Evolutionary conservation across 768 basidiomycete species (phyloP).

Genomic region (Daedalea quercina): DNA sequence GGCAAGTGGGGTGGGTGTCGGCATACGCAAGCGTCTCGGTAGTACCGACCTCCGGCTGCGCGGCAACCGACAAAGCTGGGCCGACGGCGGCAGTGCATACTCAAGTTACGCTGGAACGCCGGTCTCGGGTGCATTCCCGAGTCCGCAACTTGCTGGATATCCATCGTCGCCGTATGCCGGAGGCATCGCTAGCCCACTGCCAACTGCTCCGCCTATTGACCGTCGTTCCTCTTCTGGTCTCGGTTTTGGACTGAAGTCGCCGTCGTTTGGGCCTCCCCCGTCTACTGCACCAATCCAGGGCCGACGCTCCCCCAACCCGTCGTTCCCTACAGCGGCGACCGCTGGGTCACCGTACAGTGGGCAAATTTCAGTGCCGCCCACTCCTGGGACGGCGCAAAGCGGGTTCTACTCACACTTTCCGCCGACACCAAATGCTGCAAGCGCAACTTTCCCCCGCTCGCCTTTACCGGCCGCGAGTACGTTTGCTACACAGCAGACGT

Average conservation of each 20-base stretch:
- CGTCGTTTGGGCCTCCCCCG: slow-evolving; percentile 4
- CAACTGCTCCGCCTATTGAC: slow-evolving; percentile 4
- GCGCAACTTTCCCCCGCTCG: slow-evolving; percentile 14
- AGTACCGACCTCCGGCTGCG: slow-evolving; percentile 61
- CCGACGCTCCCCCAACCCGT: slow-evolving; percentile 1
- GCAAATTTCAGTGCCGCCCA: slow-evolving; percentile 9
- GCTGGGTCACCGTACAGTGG: slow-evolving; percentile 16
- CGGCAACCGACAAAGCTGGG: slow-evolving; percentile 54
- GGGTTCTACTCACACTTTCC: slow-evolving; percentile 27
- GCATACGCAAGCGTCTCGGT: slow-evolving; percentile 60
- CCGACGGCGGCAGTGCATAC: slow-evolving; percentile 45
- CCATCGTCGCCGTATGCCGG: slow-evolving; percentile 5
- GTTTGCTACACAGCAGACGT: slow-evolving; percentile 15
- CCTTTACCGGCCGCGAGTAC: slow-evolving; percentile 7
- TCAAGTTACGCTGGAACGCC: slow-evolving; percentile 30
- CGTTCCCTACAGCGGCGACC: slow-evolving; percentile 23
- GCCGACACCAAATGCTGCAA: slow-evolving; percentile 26
- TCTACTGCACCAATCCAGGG: slow-evolving; percentile 6
- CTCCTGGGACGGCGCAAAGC: slow-evolving; percentile 7
- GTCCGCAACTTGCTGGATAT: slow-evolving; percentile 27
- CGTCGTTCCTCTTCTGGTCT: slow-evolving; percentile 7
- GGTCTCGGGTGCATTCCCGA: slow-evolving; percentile 23
- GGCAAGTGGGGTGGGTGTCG: slow-evolving; percentile 46
- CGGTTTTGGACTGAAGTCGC: slow-evolving; percentile 3
- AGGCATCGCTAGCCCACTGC: slow-evolving; percentile 1